Conservation (phyloP, 2,329 filamentous ascomycete genomes). For the Colletotrichum eleusines region DNA sequence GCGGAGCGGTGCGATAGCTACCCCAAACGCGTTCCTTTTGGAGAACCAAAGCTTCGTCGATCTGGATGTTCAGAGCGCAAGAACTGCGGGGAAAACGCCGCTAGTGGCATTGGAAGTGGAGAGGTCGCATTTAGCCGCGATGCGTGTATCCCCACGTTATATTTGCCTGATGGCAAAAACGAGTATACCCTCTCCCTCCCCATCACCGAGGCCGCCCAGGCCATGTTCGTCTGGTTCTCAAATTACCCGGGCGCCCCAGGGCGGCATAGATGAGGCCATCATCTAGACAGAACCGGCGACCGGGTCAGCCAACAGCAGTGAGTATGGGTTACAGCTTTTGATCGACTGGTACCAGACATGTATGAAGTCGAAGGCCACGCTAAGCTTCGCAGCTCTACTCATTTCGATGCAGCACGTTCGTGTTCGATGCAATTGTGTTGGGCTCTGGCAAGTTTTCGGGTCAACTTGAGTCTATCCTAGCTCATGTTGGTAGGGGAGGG, state of each 20-base stretch:
- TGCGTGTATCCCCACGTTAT: conserved; percentile 10
- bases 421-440: not conserved
- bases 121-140: conserved; percentile 40
- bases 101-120: conserved; percentile 35
- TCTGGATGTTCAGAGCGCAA: conserved; percentile 18
- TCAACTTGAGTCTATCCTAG: not conserved
- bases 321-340: not conserved
- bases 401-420: not conserved
- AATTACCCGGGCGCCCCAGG: conserved; percentile 27
- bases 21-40: conserved; percentile 29
- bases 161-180: conserved; percentile 30
- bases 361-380: not conserved
- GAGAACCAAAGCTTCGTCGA: conserved; percentile 6
- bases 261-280: not conserved
- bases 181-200: conserved; percentile 7
- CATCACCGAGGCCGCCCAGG: not conserved
- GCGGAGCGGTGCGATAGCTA: not conserved
- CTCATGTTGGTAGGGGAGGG: not conserved
- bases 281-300: not conserved
- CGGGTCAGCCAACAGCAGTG: not conserved
- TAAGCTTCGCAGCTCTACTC: not conserved
- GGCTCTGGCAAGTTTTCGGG: not conserved
- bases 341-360: not conserved
- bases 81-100: conserved; percentile 31
- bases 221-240: not conserved